Conservation (phyloP, 345 rosid species). For the Orychophragmus violaceus region DNA sequence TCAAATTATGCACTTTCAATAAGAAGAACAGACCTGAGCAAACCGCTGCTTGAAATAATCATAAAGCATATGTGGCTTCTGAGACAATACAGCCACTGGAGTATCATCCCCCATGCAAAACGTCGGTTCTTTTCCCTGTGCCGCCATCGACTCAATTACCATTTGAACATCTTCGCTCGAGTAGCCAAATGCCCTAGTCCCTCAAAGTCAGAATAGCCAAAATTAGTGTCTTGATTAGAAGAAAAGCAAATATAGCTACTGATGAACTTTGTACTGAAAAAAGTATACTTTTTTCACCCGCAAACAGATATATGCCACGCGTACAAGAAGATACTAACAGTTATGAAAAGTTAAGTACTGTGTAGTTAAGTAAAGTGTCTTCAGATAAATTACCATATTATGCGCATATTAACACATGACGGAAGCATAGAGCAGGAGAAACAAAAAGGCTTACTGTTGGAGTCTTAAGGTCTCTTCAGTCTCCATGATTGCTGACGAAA, state of each 20-base stretch:
- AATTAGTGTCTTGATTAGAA: conserved; percentile 4
- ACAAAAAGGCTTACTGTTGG: conserved; percentile 77
- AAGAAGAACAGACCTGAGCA: conserved; percentile 74
- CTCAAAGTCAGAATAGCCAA: conserved; percentile 11
- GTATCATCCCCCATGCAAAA: conserved; percentile 99
- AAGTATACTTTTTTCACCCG: background rate
- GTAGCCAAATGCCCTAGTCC: conserved; percentile 91
- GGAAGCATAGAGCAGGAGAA: conserved; percentile 4
- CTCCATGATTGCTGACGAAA: conserved; percentile 65
- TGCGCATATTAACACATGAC: background rate
- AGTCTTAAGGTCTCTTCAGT: conserved; percentile 64
- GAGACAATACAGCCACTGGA: conserved; percentile 90
- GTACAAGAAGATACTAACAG: background rate
- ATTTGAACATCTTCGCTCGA: conserved; percentile 99
- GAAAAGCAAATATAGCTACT: background rate
- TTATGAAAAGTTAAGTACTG: background rate
- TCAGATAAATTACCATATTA: background rate
- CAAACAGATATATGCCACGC: conserved; percentile 6
- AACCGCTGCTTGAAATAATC: conserved; percentile 99
- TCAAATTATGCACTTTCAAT: background rate
- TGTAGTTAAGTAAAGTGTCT: background rate
- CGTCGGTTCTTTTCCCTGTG: conserved; percentile 97
- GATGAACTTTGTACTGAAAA: background rate
- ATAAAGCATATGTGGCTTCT: conserved; percentile 87
- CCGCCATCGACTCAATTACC: conserved; percentile 96